Evolutionary conservation across 2,329 filamentous ascomycete genomes (phyloP), one percentile per base, ranked within the genome.

Genomic region (Curvularia sp.): DNA sequence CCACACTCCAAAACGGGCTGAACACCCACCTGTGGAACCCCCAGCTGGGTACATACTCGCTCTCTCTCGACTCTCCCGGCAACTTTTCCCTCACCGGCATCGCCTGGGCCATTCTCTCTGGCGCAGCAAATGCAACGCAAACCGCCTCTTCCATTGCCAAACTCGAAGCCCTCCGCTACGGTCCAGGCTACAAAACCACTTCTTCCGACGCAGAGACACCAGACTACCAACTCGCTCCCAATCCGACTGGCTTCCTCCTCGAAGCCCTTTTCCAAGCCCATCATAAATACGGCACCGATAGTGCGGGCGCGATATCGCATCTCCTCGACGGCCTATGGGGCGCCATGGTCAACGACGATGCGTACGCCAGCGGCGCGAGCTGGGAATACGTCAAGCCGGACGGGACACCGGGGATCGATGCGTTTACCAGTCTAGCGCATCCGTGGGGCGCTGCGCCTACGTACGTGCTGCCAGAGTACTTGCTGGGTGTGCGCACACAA

Each of bases 371-470:
- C 1, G 80, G 80, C 5, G 72, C 79, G 6, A 75, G 73, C 18
- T 83, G 81, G 80, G 80, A 83, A 59, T 82, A 83, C 44, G 68
- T 81, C 1, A 71, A 75, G 39, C 71, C 75, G 0, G 69, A 77
- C 26, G 75, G 75, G 1, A 66, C 68, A 0, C 80, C 81, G 0
- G 80, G 79, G 0, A 68, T 83, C 1, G 73, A 73, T 10, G 58
- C 79, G 0, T 83, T 76, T 63, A 83, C 81, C 1, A 79, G 76
- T 42, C 64, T 81, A 1, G 68, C 72, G 1, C 80, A 82, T 58
- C 79, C 80, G 0, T 83, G 80, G 81, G 77, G 79, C 31, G 79
- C 75, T 0, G 80, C 79, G 5, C 77, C 80, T 1, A 82, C 80
- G 7, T 83, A 82, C 46, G 63, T 82, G 2, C 53, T 83, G 18